A percentile compares a stretch with the other conserved stretches of the same genome.
These are phyloP conservation scores for Thielaviopsis ethacetica DNA, from an alignment of 2,329 filamentous ascomycete species.

Conservation along the genomic window DNA sequence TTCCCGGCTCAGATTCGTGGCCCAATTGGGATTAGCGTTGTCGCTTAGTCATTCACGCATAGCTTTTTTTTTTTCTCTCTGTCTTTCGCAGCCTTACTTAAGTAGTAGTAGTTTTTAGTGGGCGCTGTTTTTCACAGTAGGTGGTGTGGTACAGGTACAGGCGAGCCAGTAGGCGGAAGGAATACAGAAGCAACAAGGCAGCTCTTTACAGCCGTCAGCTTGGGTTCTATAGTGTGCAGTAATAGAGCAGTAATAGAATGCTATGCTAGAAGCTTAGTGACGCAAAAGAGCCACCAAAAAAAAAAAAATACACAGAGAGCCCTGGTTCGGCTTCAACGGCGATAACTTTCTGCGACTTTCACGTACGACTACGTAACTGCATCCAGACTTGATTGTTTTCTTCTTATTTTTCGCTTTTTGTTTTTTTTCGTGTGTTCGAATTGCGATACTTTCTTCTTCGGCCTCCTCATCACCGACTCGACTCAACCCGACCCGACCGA, in stretches of 20 bases:
- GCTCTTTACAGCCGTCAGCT: too few relatives aligned
- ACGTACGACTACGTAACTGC: neutral
- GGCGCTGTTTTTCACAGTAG: neutral
- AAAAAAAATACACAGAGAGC: too few relatives aligned
- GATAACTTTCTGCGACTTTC: neutral
- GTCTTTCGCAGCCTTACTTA: neutral
- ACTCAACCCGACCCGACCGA: too few relatives aligned
- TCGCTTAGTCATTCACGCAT: neutral
- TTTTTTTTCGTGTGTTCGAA: neutral
- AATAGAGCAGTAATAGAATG: too few relatives aligned
- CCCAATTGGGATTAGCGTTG: neutral
- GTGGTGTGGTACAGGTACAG: too few relatives aligned
- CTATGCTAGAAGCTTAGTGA: neutral
- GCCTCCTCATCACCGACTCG: neutral
- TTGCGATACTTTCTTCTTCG: neutral
- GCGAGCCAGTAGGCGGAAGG: too few relatives aligned
- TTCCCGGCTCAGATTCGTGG: constrained; percentile 6
- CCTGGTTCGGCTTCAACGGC: neutral
- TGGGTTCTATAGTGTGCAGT: too few relatives aligned
- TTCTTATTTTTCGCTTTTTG: neutral
- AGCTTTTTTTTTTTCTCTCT: neutral
- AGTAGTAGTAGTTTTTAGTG: constrained; percentile 1
- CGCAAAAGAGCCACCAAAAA: neutral
- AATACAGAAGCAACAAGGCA: too few relatives aligned
- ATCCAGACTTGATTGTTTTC: neutral